These are phyloP conservation scores for Fusarium sp. DNA, from an alignment of 2,329 filamentous ascomycete genomes.

Conservation along the genomic window DNA sequence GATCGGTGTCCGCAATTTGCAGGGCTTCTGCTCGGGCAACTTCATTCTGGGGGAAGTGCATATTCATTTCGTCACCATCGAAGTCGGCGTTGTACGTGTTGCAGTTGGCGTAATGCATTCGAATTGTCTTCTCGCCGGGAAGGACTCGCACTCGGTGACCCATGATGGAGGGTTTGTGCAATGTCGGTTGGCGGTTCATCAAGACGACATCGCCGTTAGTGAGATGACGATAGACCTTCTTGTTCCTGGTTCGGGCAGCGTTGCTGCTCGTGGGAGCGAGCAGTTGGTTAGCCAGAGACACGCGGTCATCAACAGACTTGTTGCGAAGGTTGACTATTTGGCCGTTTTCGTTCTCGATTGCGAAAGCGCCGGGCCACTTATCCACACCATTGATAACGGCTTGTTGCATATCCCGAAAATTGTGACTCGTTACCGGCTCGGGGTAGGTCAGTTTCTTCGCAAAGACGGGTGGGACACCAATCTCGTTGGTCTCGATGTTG, in stretches of 20 bases:
- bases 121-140: slow-evolving; percentile 95
- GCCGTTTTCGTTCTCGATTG: slow-evolving; percentile 96
- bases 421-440: slow-evolving; percentile 96
- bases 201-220: slow-evolving; percentile 97
- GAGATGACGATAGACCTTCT: slow-evolving; percentile 96
- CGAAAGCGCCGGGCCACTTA: slow-evolving; percentile 93
- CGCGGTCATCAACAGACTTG: slow-evolving; percentile 90
- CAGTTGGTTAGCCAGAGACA: slow-evolving; percentile 92
- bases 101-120: slow-evolving; percentile 99
- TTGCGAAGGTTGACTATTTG: slow-evolving; percentile 89
- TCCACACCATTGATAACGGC: slow-evolving; percentile 95
- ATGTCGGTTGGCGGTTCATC: slow-evolving; percentile 98
- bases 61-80: slow-evolving; percentile 99
- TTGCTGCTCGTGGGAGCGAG: slow-evolving; percentile 85
- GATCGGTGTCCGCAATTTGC: slow-evolving; percentile 95
- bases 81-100: slow-evolving; percentile 99
- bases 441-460: slow-evolving; percentile 96
- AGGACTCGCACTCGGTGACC: slow-evolving; percentile 93
- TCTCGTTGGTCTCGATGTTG: slow-evolving; percentile 99
- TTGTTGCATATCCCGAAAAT: slow-evolving; percentile 95
- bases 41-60: slow-evolving; percentile 99
- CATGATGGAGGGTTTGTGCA: slow-evolving; percentile 99
- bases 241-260: slow-evolving; percentile 84
- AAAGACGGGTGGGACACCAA: slow-evolving; percentile 98
- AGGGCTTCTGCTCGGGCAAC: slow-evolving; percentile 93